Base-by-base conservation (phyloP, 805 yeast species). In the Wickerhamomyces tratensis region DNA sequence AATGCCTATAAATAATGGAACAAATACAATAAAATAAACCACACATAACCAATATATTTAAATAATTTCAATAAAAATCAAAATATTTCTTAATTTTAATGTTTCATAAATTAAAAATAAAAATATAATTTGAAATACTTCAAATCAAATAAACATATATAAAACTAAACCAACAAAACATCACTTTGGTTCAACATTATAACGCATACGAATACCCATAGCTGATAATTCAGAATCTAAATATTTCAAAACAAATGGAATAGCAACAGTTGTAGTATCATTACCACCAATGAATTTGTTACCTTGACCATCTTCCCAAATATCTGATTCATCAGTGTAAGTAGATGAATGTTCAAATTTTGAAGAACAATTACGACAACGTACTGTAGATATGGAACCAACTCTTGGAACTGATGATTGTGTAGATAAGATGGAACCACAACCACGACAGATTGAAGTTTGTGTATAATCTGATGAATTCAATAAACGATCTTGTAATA, bases 291-390 rank as follows among this genome's bases (percentile, higher is more conserved):
- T 79, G 60, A 83, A 91, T 59, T 82, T 80, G 58, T 78, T 82
- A 41, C 98, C 98, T 54, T 82, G 88, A 15, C 97, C 98, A 61
- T 93, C 98, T 68, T 93, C 97, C 98, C 98, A 93, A 37, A 84
- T 76, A 44, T 82, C 86, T 25, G 82, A 68, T 46, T 82, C 87
- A 50, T 76, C 80, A 45, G 76, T 77, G 44, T 69, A 71, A n/a
- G 63, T 49, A 37, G 69, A 59, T 39, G 76, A 74, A 36, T 73
- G 68, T 40, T 80, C 87, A 46, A 86, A 69, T 53, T 77, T 80
- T 40, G 67, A 66, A 7, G 98, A 85, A 68, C 98, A 93, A 57
- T 89, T 79, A 61, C 98, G 83, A 67, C 98, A 93, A 60, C 95
- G 77, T 35, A 82, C 72, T 5, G 82, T 67, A 1, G 96, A 79